Conservation (phyloP, 768 basidiomycete genomes). For the Tephrocybe sp. region DNA sequence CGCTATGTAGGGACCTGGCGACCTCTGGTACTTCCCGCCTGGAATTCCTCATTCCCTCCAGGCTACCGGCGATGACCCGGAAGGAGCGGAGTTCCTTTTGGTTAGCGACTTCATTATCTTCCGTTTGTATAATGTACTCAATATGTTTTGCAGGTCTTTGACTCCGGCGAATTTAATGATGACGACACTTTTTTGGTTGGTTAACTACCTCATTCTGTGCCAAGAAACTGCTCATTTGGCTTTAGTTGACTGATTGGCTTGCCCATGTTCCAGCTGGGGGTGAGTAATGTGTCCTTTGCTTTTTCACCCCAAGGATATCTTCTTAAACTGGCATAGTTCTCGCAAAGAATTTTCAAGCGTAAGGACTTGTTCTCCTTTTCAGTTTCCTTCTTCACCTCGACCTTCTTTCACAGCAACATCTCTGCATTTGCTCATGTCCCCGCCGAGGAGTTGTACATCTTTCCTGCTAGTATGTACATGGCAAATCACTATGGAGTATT, state of each 20-base stretch:
- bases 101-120: conserved; percentile 23
- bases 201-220: background rate
- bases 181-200: conserved; percentile 51
- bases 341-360: conserved; percentile 51
- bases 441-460: conserved; percentile 49
- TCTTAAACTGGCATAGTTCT: too few species aligned
- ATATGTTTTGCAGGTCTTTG: conserved; percentile 43
- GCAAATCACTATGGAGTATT: too few species aligned
- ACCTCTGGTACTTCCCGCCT: conserved; percentile 59
- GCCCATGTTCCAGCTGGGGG: conserved; percentile 52
- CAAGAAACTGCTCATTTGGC: background rate
- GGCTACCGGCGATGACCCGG: conserved; percentile 42
- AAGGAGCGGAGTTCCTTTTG: conserved; percentile 53
- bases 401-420: conserved; percentile 21
- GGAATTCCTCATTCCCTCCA: conserved; percentile 58
- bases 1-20: conserved; percentile 37
- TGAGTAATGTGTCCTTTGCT: conserved; percentile 5
- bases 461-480: conserved; percentile 39
- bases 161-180: conserved; percentile 51
- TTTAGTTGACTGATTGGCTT: conserved; percentile 54
- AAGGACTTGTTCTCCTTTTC: too few species aligned
- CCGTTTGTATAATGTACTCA: background rate
- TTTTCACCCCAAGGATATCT: too few species aligned
- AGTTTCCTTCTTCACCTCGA: too few species aligned
- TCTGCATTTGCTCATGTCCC: conserved; percentile 44